Percentiles rank a stretch among this genome's conserved stretches.
These are phyloP conservation scores for Ricinus communis DNA, from an alignment of 345 rosid species.

Conservation along the genomic window DNA sequence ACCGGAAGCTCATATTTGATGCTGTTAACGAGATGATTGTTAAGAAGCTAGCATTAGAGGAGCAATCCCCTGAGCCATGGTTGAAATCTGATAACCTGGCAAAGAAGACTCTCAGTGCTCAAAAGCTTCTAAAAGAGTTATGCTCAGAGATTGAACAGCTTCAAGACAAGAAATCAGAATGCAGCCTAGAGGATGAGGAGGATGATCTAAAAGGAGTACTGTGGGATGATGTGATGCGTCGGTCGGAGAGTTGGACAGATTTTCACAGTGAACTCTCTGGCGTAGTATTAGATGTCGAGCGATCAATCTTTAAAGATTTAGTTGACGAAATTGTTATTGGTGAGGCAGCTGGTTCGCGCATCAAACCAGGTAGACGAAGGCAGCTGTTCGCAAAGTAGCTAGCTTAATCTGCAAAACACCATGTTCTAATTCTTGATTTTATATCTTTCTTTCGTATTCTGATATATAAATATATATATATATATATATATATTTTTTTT, in stretches of 20 bases:
- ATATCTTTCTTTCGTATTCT: background rate
- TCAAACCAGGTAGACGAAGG: slow-evolving; percentile 51
- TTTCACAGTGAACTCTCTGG: slow-evolving; percentile 55
- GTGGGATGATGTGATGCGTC: slow-evolving; percentile 61
- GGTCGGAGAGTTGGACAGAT: slow-evolving; percentile 67
- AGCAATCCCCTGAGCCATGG: slow-evolving; percentile 51
- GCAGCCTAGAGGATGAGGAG: slow-evolving; percentile 52
- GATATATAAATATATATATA: background rate
- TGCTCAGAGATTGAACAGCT: slow-evolving; percentile 65
- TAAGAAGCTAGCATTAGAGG: slow-evolving; percentile 49
- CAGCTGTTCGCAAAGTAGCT: slow-evolving; percentile 55
- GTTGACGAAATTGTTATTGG: slow-evolving; percentile 68
- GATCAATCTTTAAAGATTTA: slow-evolving; percentile 78
- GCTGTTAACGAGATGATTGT: slow-evolving; percentile 79
- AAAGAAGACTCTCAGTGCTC: slow-evolving; percentile 62
- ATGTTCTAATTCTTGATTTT: background rate
- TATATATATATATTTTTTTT: background rate
- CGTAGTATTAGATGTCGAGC: slow-evolving; percentile 69
- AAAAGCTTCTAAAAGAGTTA: slow-evolving; percentile 72
- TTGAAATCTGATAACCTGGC: slow-evolving; percentile 47
- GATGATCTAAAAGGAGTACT: slow-evolving; percentile 54
- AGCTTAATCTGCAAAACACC: background rate
- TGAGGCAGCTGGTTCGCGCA: slow-evolving; percentile 39
- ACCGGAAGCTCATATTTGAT: slow-evolving; percentile 81
- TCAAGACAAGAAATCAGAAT: slow-evolving; percentile 46